Conservation (phyloP, 164 flowering plant genomes). For the Sextonia rubra region DNA sequence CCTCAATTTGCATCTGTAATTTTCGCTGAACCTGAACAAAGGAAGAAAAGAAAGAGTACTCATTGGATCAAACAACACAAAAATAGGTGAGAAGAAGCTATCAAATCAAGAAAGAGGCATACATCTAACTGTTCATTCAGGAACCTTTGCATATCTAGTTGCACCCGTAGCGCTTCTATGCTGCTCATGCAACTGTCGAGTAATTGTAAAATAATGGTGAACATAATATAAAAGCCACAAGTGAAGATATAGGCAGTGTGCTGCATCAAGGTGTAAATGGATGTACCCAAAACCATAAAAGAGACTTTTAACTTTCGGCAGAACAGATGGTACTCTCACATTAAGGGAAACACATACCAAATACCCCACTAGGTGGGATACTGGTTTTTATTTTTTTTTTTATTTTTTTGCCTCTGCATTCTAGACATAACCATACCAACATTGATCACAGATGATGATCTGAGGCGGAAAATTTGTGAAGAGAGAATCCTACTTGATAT, state of each 20-base stretch:
- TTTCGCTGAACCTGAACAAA: conserved; percentile 53
- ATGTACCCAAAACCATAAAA: too few species aligned
- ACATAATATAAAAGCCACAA: neutral
- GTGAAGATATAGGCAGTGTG: neutral
- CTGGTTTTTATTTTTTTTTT: too few species aligned
- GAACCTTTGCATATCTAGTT: conserved; percentile 71
- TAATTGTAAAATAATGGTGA: neutral
- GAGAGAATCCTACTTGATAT: too few species aligned
- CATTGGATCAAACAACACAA: neutral
- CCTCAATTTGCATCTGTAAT: conserved; percentile 72
- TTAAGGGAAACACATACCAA: too few species aligned
- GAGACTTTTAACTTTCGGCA: too few species aligned
- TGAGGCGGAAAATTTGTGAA: too few species aligned
- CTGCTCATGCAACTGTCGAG: conserved; percentile 54
- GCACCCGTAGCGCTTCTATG: conserved; percentile 66
- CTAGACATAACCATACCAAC: too few species aligned
- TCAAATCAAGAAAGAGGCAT: neutral
- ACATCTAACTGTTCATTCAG: conserved; percentile 92
- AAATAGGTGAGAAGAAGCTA: neutral
- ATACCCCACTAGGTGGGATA: too few species aligned
- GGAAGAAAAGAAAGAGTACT: neutral
- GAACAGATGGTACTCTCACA: too few species aligned
- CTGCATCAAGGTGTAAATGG: too few species aligned
- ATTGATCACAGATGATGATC: neutral
- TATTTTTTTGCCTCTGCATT: neutral